Percentiles rank a stretch among this genome's conserved stretches.
Conservation (phyloP, 2,329 filamentous ascomycete genomes). For the Didymosphaeria variabile region DNA sequence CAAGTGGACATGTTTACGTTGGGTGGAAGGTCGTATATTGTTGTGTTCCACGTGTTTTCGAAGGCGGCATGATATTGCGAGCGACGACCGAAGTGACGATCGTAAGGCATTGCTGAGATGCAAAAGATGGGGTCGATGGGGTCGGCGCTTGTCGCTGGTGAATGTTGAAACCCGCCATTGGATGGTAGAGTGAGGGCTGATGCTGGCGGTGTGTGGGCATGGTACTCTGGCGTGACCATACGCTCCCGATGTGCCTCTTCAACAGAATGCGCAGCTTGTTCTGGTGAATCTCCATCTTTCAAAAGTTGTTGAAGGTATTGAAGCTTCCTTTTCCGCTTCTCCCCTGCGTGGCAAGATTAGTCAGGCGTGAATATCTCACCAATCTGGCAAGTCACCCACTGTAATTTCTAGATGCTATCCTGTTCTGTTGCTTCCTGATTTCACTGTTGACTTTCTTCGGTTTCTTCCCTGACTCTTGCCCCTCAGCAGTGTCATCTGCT, state of each 20-base stretch:
- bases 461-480: conserved; percentile 29
- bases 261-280: conserved; percentile 21
- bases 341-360: conserved; percentile 29
- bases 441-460: conserved; percentile 49
- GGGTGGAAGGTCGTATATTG: conserved; percentile 27
- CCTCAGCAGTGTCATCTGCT: conserved; percentile 18
- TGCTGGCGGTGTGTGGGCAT: conserved; percentile 16
- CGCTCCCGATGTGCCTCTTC: conserved; percentile 27
- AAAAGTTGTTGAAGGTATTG: conserved; percentile 48
- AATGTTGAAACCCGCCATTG: conserved; percentile 18
- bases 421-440: conserved; percentile 48
- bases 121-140: conserved; percentile 21
- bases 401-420: conserved; percentile 50
- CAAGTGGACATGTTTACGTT: conserved; percentile 26
- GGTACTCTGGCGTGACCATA: conserved; percentile 29
- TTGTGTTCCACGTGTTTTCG: conserved; percentile 27
- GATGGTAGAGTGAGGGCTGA: conserved; percentile 21
- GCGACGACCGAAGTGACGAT: conserved; percentile 20
- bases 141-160: conserved; percentile 21
- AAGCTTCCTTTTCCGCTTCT: conserved; percentile 50
- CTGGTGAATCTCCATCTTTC: conserved; percentile 30
- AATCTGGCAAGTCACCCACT: conserved; percentile 30
- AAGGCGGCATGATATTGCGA: conserved; percentile 26
- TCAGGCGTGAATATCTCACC: conserved; percentile 17
- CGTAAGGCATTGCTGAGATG: conserved; percentile 23